Percentiles rank a stretch among this genome's conserved stretches.
Evolutionary conservation across 1,139 yeast species (phyloP).

Genomic region (Nakaseomyces uthaithaninus): DNA sequence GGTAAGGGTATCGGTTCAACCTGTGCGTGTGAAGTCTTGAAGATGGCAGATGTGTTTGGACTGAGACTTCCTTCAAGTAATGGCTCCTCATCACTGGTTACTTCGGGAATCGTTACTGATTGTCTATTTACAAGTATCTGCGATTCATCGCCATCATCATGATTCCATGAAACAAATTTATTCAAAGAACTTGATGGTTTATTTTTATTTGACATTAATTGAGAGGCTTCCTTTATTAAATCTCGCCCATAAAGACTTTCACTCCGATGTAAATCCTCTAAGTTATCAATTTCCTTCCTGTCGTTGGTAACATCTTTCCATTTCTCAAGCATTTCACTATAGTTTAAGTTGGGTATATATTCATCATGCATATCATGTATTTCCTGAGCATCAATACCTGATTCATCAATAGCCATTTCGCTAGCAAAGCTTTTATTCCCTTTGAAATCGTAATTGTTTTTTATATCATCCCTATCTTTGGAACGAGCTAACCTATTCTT

Average conservation of each 20-base stretch:
- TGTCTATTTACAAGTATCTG: slow-evolving; percentile 29
- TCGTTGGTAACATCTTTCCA: slow-evolving; percentile 23
- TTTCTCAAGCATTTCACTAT: slow-evolving; percentile 30
- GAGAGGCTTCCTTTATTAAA: slow-evolving; percentile 1
- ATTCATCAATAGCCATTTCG: slow-evolving; percentile 4
- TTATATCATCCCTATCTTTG: background rate
- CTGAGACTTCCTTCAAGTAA: slow-evolving; percentile 9
- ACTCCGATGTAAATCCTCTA: slow-evolving; percentile 1
- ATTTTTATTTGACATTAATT: background rate
- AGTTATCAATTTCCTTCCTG: slow-evolving; percentile 1
- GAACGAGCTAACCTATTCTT: background rate
- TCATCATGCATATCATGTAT: slow-evolving; percentile 57
- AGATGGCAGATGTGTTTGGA: slow-evolving; percentile 14
- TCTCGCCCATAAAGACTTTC: background rate
- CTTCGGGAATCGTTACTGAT: slow-evolving; percentile 1
- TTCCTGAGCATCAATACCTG: background rate
- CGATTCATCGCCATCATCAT: slow-evolving; percentile 41
- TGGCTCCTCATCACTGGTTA: background rate
- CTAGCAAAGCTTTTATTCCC: slow-evolving; percentile 34
- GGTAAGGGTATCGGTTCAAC: slow-evolving; percentile 32
- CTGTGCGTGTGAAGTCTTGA: slow-evolving; percentile 25
- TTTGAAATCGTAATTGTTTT: background rate
- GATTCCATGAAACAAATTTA: background rate
- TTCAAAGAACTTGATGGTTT: background rate
- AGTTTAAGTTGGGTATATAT: slow-evolving; percentile 60